phyloP scores from a whole-genome alignment of 2,329 filamentous ascomycete genomes.

The Trichoderma koningiopsis region DNA sequence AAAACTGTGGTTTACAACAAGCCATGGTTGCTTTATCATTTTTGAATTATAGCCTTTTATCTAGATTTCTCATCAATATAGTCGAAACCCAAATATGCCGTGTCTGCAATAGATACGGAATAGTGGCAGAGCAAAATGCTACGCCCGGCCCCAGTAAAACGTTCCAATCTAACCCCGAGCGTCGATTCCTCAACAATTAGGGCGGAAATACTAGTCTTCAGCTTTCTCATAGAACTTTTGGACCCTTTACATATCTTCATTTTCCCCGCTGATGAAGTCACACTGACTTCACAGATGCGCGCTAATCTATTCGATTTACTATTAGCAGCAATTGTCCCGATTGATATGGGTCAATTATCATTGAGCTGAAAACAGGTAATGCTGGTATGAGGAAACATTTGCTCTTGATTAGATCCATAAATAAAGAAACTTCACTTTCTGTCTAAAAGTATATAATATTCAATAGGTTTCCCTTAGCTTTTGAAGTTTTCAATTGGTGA shows the following conservation, averaged over 20 bases:
- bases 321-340: not conserved
- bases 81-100: not conserved
- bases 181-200: not conserved
- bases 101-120: not conserved
- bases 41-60: not conserved
- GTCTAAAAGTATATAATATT: not conserved
- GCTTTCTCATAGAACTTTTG: not conserved
- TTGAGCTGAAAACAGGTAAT: not conserved
- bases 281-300: slow-evolving; percentile 17
- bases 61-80: not conserved
- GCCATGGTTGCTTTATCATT: not conserved
- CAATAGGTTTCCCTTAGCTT: not conserved
- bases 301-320: not conserved
- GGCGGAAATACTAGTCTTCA: not conserved
- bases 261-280: slow-evolving; percentile 13
- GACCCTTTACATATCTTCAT: too few relatives aligned
- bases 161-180: not conserved
- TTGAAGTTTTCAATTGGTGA: not conserved
- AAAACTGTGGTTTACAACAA: not conserved
- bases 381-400: not conserved
- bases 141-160: not conserved
- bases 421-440: not conserved
- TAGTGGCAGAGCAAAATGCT: not conserved
- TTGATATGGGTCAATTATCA: not conserved
- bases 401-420: not conserved